Conservation (phyloP, 2,329 filamentous ascomycete genomes). For the Byssochlamys sp. region DNA sequence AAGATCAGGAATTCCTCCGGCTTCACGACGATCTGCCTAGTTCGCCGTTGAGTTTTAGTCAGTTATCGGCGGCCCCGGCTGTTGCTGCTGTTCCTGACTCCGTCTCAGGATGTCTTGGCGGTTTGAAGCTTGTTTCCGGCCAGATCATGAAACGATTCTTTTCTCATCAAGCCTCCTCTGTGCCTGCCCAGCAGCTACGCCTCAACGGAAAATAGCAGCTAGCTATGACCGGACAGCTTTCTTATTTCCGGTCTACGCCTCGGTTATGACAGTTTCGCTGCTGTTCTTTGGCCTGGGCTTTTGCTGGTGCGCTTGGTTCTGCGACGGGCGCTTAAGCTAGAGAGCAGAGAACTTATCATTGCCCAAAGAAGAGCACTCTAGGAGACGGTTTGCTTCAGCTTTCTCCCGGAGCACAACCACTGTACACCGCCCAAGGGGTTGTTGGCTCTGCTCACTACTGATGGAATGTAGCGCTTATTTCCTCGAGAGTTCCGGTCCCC, state of each 20-base stretch:
- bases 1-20: background rate
- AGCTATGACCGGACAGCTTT: background rate
- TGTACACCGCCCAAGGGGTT: background rate
- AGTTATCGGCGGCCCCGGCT: background rate
- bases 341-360: background rate
- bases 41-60: background rate
- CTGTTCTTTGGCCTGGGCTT: background rate
- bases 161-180: background rate
- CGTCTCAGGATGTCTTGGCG: background rate
- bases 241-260: background rate
- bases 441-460: background rate
- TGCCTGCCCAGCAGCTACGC: background rate
- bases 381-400: background rate
- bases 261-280: background rate
- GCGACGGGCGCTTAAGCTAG: background rate
- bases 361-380: background rate
- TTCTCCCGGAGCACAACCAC: background rate
- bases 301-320: background rate
- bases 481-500: background rate
- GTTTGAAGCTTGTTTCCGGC: conserved; percentile 2
- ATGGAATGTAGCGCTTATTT: background rate
- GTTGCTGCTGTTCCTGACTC: background rate
- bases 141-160: background rate
- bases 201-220: background rate
- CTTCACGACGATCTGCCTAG: background rate